Evolutionary conservation across 202 grass and related monocot species (phyloP), one percentile per base, ranked within the genome.

Genomic region (Tripidium arundinaceum): DNA sequence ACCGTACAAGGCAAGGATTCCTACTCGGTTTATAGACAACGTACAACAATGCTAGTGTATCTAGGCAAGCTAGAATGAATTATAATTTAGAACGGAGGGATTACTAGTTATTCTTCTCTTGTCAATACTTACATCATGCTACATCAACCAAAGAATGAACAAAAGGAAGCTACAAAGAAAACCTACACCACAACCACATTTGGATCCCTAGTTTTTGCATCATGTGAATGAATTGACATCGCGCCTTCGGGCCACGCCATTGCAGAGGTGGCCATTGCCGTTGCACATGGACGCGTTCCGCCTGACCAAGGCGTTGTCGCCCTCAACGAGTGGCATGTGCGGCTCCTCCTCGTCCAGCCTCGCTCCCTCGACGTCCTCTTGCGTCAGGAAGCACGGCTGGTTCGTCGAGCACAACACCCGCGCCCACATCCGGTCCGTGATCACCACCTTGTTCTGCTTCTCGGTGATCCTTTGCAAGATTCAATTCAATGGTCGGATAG

Each of bases 391-490:
- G 77, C 94, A 94, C 7, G 91, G 94, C 86, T 97, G 94, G 82
- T 97, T 94, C 42, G 94, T 97, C 21, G 94, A 97, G 43, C 89
- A 97, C 9, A 97, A 89, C 67, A 97, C 87, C 58, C 91, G 76
- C 15, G 94, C 94, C 94, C 94, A 97, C 94, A 97, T 97, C 80
- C 91, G 55, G 80, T 97, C 94, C 31, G 94, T 97, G 90, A 97
- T 94, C 72, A 97, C 94, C 42, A 97, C 94, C 83, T 91, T 97
- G 83, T 97, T 97, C 86, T 91, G 91, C 80, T 77, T 90, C 81
- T 97, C 91, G 3, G 94, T 97, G 64, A 97, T 90, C 74, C 91
- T 97, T 91, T 97, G 94, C 46, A 79, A 58, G 40, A 72, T n/a
- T 11, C 39, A 61, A 1, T 34, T 31, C 47, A 27, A 52, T 33